These are phyloP conservation scores for Aspergillus aculeatinus DNA, from an alignment of 2,329 filamentous ascomycete species.

Conservation along the genomic window DNA sequence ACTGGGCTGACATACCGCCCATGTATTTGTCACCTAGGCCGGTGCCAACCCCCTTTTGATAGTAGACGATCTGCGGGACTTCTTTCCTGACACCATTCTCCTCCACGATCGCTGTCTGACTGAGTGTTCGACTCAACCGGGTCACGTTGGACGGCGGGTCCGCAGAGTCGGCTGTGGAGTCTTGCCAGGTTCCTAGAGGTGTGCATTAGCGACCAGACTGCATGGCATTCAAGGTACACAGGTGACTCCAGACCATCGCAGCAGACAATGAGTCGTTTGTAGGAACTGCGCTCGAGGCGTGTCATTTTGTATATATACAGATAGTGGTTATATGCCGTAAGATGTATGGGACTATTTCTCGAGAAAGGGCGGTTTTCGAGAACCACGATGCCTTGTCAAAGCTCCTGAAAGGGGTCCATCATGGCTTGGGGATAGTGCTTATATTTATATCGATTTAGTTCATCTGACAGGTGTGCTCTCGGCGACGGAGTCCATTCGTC, in stretches of 20 bases:
- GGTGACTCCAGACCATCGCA: conserved; percentile 29
- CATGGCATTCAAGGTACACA: not conserved
- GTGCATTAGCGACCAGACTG: not conserved
- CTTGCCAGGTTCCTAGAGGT: conserved; percentile 32
- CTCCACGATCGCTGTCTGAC: conserved; percentile 27
- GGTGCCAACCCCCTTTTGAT: conserved; percentile 43
- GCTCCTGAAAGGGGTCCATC: not conserved
- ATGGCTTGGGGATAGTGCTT: not conserved
- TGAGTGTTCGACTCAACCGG: conserved; percentile 37
- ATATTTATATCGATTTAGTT: not conserved
- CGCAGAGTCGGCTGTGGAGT: conserved; percentile 27
- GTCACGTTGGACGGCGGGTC: conserved; percentile 42
- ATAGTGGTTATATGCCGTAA: not conserved
- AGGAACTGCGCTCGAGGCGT: not conserved
- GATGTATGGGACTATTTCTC: not conserved
- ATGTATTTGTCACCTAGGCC: conserved; percentile 21
- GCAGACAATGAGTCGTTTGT: conserved; percentile 36
- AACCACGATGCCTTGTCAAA: not conserved
- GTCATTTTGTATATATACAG: not conserved
- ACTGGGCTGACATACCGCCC: conserved; percentile 13
- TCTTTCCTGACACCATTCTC: conserved; percentile 22
- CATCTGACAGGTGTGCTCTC: not conserved
- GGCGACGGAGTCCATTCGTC: not conserved
- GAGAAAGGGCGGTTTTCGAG: not conserved
- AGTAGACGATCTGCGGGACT: conserved; percentile 42